A percentile compares a stretch with the other conserved stretches of the same genome.
Conservation (phyloP, 2,329 filamentous ascomycete species). For the Pseudopyricularia cyperi region DNA sequence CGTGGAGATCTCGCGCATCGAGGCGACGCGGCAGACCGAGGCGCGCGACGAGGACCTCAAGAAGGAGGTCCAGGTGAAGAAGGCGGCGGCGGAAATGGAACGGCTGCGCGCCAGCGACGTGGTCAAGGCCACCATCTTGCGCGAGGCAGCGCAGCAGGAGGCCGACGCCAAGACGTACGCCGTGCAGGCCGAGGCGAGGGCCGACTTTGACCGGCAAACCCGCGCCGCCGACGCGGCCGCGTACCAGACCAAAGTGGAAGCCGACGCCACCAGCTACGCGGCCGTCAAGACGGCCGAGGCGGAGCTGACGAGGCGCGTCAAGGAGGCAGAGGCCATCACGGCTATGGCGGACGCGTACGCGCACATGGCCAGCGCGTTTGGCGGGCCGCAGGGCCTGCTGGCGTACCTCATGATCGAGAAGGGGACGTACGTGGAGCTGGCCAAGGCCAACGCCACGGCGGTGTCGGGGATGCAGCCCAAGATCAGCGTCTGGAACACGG, state of each 20-base stretch:
- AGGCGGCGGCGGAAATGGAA: slow-evolving; percentile 69
- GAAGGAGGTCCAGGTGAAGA: slow-evolving; percentile 63
- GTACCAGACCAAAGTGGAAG: slow-evolving; percentile 32
- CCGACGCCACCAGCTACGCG: slow-evolving; percentile 24
- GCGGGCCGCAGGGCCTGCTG: slow-evolving; percentile 64
- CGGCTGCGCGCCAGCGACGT: slow-evolving; percentile 65
- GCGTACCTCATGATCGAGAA: slow-evolving; percentile 84
- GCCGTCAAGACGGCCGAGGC: slow-evolving; percentile 38
- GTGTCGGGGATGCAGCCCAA: slow-evolving; percentile 71
- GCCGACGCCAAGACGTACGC: slow-evolving; percentile 55
- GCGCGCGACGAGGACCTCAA: slow-evolving; percentile 69
- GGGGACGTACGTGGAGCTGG: slow-evolving; percentile 64
- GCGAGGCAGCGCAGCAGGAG: slow-evolving; percentile 55
- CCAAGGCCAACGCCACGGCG: slow-evolving; percentile 63
- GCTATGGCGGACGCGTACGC: slow-evolving; percentile 75
- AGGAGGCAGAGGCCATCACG: slow-evolving; percentile 62
- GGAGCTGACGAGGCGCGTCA: slow-evolving; percentile 39
- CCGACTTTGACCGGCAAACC: slow-evolving; percentile 32
- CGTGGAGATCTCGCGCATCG: slow-evolving; percentile 63
- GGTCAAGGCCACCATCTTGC: slow-evolving; percentile 58
- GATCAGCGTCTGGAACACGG: slow-evolving; percentile 86
- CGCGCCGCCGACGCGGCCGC: slow-evolving; percentile 32
- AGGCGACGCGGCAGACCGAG: slow-evolving; percentile 61
- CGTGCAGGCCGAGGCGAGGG: slow-evolving; percentile 41
- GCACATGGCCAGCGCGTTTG: slow-evolving; percentile 58